Evolutionary conservation across 2,329 filamentous ascomycete genomes (phyloP), one percentile per base, ranked within the genome.

Genomic region (Aaosphaeria pasadenensis): DNA sequence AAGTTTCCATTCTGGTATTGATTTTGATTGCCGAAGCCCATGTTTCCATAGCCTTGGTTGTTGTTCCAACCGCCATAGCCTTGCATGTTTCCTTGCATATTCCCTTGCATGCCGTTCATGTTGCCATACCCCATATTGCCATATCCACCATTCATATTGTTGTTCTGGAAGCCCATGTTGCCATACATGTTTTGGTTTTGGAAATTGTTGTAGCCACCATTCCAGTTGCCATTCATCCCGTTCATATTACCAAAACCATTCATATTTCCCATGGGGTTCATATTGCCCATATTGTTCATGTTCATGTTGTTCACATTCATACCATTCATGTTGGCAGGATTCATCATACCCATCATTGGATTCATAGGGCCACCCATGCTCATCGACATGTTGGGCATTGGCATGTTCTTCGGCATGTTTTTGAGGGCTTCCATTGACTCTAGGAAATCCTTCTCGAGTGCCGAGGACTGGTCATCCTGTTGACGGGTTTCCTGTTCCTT

Each of bases 401-500:
- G 51, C 42, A 49, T 39, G 28, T 40, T 42, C 11, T 59, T 62
- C 11, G 56, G 54, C 60, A 63, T 64, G 30, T 58, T 55, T 39
- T 67, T 64, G 51, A 77, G 69, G 17, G 66, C 69, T 50, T 76
- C 71, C 74, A 77, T 77, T 41, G 72, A 64, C 39, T 71, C 66
- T 30, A 72, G 66, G 54, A 78, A 77, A 38, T 73, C 67, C 44
- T 71, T 64, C 45, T 71, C 62, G 30, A 65, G 49, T 44, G 57
- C 52, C 39, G 69, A 59, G 17, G 67, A 59, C 38, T 60, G 80
- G 56, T 86, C 85, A 58, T 85, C 82, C 5, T 80, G 73, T 31
- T 78, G 62, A 47, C 54, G 67, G 28, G 55, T 48, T 42, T 56
- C 47, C 58, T 66, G 70, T 53, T 66, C 64, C 52, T 57, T 65